Percentiles rank a stretch among this genome's conserved stretches.
Evolutionary conservation across 2,329 filamentous ascomycete genomes (phyloP).

Genomic region (Sporothrix euskadiensis): DNA sequence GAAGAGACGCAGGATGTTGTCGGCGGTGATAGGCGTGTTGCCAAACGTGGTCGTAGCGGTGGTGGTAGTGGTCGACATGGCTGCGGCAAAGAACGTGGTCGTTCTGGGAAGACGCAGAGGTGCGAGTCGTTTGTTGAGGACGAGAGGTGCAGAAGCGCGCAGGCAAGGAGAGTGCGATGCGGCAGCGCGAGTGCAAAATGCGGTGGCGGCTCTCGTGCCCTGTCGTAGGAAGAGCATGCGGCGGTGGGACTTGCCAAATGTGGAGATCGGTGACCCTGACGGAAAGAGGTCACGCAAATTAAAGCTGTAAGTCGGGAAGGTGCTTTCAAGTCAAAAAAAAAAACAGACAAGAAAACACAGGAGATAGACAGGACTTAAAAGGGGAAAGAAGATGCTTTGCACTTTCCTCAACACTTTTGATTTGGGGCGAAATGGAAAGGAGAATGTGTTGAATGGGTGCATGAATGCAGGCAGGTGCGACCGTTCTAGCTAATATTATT

Average conservation of each 20-base stretch:
- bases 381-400: not conserved
- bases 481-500: not conserved
- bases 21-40: slow-evolving; percentile 71
- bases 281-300: not conserved
- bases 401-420: not conserved
- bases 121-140: slow-evolving; percentile 2
- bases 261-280: not conserved
- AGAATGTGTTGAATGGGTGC: slow-evolving; percentile 8
- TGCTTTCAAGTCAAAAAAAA: not conserved
- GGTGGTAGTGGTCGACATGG: slow-evolving; percentile 32
- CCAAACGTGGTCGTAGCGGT: slow-evolving; percentile 48
- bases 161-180: not conserved
- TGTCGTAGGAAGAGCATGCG: slow-evolving; percentile 23
- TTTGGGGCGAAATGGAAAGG: slow-evolving; percentile 16
- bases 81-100: not conserved
- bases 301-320: not conserved
- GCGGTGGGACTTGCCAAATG: slow-evolving; percentile 3
- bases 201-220: slow-evolving; percentile 18
- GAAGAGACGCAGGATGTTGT: slow-evolving; percentile 84
- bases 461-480: slow-evolving; percentile 12
- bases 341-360: not conserved
- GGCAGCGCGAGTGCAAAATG: slow-evolving; percentile 8
- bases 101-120: not conserved
- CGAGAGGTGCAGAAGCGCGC: slow-evolving; percentile 3
- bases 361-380: not conserved